Percentiles rank a stretch among this genome's conserved stretches.
phyloP scores from a whole-genome alignment of 345 rosid genomes.

The Brassica rapa region DNA sequence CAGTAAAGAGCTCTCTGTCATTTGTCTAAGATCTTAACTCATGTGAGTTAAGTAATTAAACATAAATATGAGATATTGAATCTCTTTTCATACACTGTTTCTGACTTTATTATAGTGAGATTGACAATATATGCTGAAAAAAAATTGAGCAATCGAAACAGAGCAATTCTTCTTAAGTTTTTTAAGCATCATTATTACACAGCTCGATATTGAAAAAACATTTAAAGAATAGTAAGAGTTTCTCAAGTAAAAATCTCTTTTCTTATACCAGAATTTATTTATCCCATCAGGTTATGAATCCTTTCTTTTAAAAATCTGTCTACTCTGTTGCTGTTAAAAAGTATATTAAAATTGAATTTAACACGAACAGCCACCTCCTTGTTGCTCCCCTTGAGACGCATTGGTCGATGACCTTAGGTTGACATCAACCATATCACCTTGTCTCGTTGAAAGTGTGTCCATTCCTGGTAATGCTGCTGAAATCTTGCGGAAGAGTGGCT shows the following conservation, averaged over 20 bases:
- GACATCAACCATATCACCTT: slow-evolving; percentile 97
- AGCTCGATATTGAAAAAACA: slow-evolving; percentile 18
- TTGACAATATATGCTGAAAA: not conserved
- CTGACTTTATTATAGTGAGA: not conserved
- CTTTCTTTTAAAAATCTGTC: slow-evolving; percentile 10
- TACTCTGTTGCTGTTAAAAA: slow-evolving; percentile 22
- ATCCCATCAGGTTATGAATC: slow-evolving; percentile 23
- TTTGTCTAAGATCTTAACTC: not conserved
- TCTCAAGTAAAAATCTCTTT: slow-evolving; percentile 4
- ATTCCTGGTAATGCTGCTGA: slow-evolving; percentile 96
- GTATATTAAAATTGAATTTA: slow-evolving; percentile 37
- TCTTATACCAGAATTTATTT: slow-evolving; percentile 15
- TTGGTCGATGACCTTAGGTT: slow-evolving; percentile 73
- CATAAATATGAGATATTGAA: not conserved
- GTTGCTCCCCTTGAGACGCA: slow-evolving; percentile 77
- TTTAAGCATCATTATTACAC: slow-evolving; percentile 26
- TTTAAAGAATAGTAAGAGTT: slow-evolving; percentile 12
- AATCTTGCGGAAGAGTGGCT: slow-evolving; percentile 94
- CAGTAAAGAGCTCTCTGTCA: slow-evolving; percentile 39
- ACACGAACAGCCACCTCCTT: slow-evolving; percentile 87
- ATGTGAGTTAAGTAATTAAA: not conserved
- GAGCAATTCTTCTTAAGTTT: slow-evolving; percentile 20
- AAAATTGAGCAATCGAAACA: slow-evolving; percentile 1
- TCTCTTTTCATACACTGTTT: not conserved
- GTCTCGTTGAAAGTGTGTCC: slow-evolving; percentile 85